Evolutionary conservation across 23 red algal genomes (phyloP), one percentile per base, ranked within the genome.

Genomic region (Gracilaria vermiculophylla): DNA sequence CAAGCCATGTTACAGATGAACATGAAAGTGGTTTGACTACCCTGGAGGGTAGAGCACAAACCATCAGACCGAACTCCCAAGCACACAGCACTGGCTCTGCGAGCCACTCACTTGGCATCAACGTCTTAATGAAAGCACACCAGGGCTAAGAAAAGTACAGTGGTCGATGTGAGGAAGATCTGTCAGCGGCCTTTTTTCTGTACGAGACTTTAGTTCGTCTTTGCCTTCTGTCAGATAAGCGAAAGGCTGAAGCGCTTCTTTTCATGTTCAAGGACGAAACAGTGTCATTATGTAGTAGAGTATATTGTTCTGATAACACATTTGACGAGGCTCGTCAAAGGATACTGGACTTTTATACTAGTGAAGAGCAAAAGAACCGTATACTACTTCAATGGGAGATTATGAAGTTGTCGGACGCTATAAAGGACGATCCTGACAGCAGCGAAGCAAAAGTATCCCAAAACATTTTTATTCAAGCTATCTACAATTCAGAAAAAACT

Each of bases 371-470:
- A 17, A 15, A 17, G 2, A 66, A 39, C 35, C 28, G 25, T 14
- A 39, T 17, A 3, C 61, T 66, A 5, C 5, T 66, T 12, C 61
- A 14, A 5, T 66, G 61, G 79, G 45, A 73, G 50, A 50, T 31
- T 11, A 29, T 60, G 55, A 33, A 17, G 19, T 2, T 85, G 2
- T 71, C 80, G 37, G 56, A 85, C 10, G 80, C 37, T 19, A 67
- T 51, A 29, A 51, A 40, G 69, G 64, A 85, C 5, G 35, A 73
- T 20, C 67, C 67, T 5, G 35, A 73, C 3, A 47, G 69, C 15
- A 51, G 39, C 19, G 39, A 69, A 56, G 11, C 43, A 40, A 65
- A 69, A 48, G 61, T 86, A 27, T 86, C 75, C 44, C 35, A 65
- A 55, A n/a, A 34, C 34, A 33, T 56, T 86, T 48, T 72, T 21